Conservation (phyloP, 2,329 filamentous ascomycete genomes). For the Microcera coccophila region DNA sequence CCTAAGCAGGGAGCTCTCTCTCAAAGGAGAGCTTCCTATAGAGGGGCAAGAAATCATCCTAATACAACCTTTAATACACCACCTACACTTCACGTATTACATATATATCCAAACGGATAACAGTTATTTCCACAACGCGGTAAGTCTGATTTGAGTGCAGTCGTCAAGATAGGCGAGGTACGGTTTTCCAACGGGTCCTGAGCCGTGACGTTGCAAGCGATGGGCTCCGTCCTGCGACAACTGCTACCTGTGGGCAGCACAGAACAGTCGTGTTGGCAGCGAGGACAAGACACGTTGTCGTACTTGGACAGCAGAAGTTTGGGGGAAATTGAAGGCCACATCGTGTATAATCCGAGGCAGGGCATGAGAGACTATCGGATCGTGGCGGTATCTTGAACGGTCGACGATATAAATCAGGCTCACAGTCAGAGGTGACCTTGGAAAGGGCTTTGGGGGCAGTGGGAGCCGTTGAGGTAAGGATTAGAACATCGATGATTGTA, state of each 20-base stretch:
- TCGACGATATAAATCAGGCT: constrained; percentile 6
- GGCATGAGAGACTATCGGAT: constrained; percentile 10
- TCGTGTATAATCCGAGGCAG: constrained; percentile 13
- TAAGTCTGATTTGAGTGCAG: constrained; percentile 16
- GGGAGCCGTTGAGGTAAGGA: constrained; percentile 14
- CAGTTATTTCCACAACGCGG: constrained; percentile 19
- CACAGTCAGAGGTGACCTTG: constrained; percentile 13
- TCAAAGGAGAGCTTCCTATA: no score
- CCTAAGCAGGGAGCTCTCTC: no score
- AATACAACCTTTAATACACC: no score
- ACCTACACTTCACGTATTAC: no score
- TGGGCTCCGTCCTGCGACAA: constrained; percentile 20
- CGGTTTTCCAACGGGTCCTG: constrained; percentile 19
- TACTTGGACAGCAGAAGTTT: constrained; percentile 21
- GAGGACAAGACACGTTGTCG: constrained; percentile 19
- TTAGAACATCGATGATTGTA: constrained; percentile 16
- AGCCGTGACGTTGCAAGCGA: constrained; percentile 17
- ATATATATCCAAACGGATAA: constrained; percentile 26
- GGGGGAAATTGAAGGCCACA: constrained; percentile 19
- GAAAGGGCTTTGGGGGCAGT: constrained; percentile 15
- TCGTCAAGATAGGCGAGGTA: constrained; percentile 18
- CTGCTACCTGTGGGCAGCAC: constrained; percentile 21
- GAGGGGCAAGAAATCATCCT: no score
- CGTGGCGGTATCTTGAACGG: background rate
- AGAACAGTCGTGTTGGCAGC: constrained; percentile 26